A percentile compares a stretch with the other conserved stretches of the same genome.
Conservation (phyloP, 306 rosid species). For the Oemleria cerasiformis region DNA sequence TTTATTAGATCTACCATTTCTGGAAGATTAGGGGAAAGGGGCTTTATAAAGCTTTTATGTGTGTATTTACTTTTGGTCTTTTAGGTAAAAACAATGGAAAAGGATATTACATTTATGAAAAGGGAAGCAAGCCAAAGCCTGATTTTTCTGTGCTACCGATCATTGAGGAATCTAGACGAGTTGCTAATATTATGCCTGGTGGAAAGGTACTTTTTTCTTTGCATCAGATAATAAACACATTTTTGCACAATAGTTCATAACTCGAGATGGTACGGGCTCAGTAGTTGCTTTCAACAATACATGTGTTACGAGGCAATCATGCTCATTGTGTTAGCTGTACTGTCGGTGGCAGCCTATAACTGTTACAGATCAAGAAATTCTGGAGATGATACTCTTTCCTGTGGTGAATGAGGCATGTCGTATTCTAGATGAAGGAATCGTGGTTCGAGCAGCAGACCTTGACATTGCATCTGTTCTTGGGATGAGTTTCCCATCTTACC, state of each 20-base stretch:
- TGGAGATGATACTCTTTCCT: constrained; percentile 95
- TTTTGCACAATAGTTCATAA: constrained; percentile 3
- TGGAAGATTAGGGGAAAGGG: background rate
- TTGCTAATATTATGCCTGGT: constrained; percentile 60
- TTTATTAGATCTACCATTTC: constrained; percentile 6
- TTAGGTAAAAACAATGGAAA: constrained; percentile 89
- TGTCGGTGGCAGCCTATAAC: constrained; percentile 59
- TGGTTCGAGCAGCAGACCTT: constrained; percentile 84
- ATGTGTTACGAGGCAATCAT: background rate
- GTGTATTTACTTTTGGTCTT: background rate
- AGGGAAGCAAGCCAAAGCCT: constrained; percentile 86
- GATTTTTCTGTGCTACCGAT: constrained; percentile 67
- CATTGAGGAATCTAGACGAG: constrained; percentile 67
- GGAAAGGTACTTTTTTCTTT: constrained; percentile 65
- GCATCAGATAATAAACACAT: constrained; percentile 5
- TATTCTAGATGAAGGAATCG: constrained; percentile 77
- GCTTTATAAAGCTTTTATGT: constrained; percentile 15
- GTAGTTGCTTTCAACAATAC: constrained; percentile 13
- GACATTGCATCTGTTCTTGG: constrained; percentile 91
- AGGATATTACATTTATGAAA: constrained; percentile 75
- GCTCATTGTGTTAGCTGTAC: constrained; percentile 4
- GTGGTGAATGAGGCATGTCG: constrained; percentile 95
- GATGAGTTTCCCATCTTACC: constrained; percentile 90
- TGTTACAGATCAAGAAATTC: constrained; percentile 78
- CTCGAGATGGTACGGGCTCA: constrained; percentile 5